phyloP scores from a whole-genome alignment of 192 early-diverging fungal species.

The Coemansia sp. region DNA sequence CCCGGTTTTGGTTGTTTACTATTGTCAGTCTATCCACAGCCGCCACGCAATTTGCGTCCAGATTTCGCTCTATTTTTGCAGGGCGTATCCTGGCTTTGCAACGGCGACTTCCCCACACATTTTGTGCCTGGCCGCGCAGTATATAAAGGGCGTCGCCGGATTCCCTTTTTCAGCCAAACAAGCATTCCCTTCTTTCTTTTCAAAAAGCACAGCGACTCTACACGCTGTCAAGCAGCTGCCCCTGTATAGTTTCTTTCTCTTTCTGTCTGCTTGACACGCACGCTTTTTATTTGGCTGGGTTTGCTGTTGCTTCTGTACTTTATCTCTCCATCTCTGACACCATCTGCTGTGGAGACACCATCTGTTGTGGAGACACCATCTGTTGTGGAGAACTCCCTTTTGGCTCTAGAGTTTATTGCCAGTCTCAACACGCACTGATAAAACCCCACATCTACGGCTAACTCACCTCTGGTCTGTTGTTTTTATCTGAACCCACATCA shows the following conservation, averaged over 20 bases:
- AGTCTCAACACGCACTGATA: conserved; percentile 1
- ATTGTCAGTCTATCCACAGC: not conserved
- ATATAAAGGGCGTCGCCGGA: not conserved
- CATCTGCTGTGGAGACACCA: not conserved
- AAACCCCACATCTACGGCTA: not conserved
- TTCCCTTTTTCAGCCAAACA: conserved; percentile 2
- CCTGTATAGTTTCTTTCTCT: conserved; percentile 9
- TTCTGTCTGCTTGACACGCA: conserved; percentile 8
- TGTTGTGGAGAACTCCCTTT: too few species aligned
- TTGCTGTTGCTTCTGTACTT: conserved; percentile 15
- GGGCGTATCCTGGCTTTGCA: not conserved
- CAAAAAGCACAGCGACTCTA: conserved; percentile 10
- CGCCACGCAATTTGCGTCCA: conserved; percentile 16
- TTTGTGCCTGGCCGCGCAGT: conserved; percentile 11
- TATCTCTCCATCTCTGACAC: conserved; percentile 3
- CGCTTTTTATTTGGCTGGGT: conserved; percentile 1
- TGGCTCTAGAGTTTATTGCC: not conserved
- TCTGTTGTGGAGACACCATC: not conserved
- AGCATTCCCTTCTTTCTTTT: conserved; percentile 9
- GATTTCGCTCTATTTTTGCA: conserved; percentile 9
- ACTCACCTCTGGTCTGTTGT: not conserved
- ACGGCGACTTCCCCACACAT: conserved; percentile 5
- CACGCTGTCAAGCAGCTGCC: conserved; percentile 5
- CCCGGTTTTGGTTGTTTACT: conserved; percentile 8
- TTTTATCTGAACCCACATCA: not conserved